Conservation (phyloP, 768 basidiomycete species). For the Lactarius tabidus region DNA sequence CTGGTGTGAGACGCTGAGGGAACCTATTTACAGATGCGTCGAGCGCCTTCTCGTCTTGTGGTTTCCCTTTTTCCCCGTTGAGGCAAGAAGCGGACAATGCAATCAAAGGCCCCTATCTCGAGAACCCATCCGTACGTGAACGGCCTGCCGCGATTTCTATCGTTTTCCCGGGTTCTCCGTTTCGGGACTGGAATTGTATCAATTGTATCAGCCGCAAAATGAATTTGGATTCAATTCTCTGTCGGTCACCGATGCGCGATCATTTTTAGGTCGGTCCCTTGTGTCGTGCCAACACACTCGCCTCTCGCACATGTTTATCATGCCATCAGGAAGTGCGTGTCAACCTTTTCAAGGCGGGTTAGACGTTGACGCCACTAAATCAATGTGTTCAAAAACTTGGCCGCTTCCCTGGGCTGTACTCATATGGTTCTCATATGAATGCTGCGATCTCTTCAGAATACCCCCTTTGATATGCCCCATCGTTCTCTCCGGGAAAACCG, state of each 20-base stretch:
- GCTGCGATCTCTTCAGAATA: background rate
- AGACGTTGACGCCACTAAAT: conserved; percentile 9
- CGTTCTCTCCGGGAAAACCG: background rate
- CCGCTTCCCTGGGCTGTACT: background rate
- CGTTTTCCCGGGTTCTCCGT: background rate
- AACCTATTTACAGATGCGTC: conserved; percentile 10
- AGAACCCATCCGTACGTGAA: conserved; percentile 9
- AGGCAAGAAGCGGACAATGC: conserved; percentile 19
- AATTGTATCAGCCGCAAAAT: background rate
- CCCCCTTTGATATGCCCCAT: background rate
- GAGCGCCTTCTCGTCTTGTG: conserved; percentile 15
- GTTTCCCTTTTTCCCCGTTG: conserved; percentile 17
- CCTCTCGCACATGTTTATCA: background rate
- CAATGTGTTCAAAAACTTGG: conserved; percentile 7
- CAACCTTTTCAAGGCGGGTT: background rate
- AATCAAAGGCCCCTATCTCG: conserved; percentile 24
- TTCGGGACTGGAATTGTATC: background rate
- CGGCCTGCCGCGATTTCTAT: background rate
- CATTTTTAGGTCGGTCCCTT: background rate
- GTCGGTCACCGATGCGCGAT: background rate
- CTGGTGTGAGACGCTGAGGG: background rate
- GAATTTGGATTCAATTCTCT: background rate
- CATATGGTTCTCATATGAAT: conserved; percentile 1
- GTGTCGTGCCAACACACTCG: background rate
- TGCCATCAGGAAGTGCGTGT: background rate